Evolutionary conservation across 2,329 filamentous ascomycete species (phyloP), one percentile per base, ranked within the genome.

Genomic region (Verticillium albo-atrum): DNA sequence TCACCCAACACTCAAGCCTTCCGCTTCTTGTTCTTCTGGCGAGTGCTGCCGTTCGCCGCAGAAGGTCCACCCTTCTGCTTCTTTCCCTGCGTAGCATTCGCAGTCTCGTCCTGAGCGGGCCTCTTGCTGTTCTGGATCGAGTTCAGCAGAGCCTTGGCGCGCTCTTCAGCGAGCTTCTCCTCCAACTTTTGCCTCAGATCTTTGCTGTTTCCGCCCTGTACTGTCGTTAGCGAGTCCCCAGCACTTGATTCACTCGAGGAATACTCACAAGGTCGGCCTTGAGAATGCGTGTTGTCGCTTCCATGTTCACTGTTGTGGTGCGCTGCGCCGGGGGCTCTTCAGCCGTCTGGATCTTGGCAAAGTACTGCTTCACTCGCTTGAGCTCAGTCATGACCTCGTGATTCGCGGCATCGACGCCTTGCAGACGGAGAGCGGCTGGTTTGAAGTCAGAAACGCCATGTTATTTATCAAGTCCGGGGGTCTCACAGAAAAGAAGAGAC

Each of bases 321-420:
- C 82, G 81, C 68, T 85, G 79, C 57, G 77, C 74, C 3, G 82
- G 81, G 1, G 84, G 83, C 6, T 79, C 82, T 74, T 97, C 92
- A 3, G 86, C 83, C 15, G 81, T 79, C 70, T 95, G 91, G 72
- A 98, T 94, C 78, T 98, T 99, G 61, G 85, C 86, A 75, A 97
- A 96, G 74, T 98, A 98, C 71, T 92, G 89, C 73, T 89, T 92
- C 58, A 98, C 88, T 59, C 95, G 87, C 60, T 86, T 89, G 63
- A 99, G 83, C 77, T 99, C 95, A 61, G 83, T 83, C 75, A 92
- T 95, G 61, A 99, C 86, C 28, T 91, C 84, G 71, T 98, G 94
- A 57, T 89, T 82, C 72, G 90, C 92, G n/a, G 90, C 88, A 69
- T 97, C 85, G 30, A 88, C 82, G 60, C 90, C 92, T 66, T 92